Evolutionary conservation across 441 rosid species (phyloP), one percentile per base, ranked within the genome.

Genomic region (Eutrema salsugineum): DNA sequence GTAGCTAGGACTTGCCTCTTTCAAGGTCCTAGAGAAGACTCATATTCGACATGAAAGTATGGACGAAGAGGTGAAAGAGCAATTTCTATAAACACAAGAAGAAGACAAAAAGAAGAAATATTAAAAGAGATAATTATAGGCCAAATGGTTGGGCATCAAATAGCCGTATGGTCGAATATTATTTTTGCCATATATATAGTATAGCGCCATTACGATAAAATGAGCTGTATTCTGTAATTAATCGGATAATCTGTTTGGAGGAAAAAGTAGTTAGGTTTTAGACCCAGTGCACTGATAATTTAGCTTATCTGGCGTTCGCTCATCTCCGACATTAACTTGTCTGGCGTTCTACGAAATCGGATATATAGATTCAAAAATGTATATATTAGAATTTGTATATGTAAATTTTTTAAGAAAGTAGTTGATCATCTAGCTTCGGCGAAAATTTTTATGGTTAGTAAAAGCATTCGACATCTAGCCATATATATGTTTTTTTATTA

Each of bases 1-100:
- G 15, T 53, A n/a, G n/a, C n/a, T n/a, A 44, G 44, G 36, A 58
- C 38, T 58, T 73, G 54, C 55, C 60, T 73, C 72, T 49, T 40
- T 58, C 72, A 67, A 73, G 43, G 51, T 72, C 40, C 36, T 72
- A 17, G 17, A 63, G 70, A 72, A n/a, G 17, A 49, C 30, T 65
- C 33, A 22, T 49, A 65, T 35, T 22, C 35, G 49, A 58, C 10
- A 40, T 8, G 46, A 48, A 61, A 58, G 43, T 28, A 28, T 38
- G 42, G 74, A 64, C 33, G 56, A 56, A 47, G 53, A 47, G 46
- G 38, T 65, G 72, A 32, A 58, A 49, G 38, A 50, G 17, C 22
- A 40, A 58, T 35, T 19, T 39, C 32, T 66, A 49, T 15, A 30
- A 11, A 46, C n/a, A 66, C 15, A 73, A 58, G 6, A 73, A 47